Conservation (phyloP, 306 rosid genomes). For the Ammopiptanthus mongolicus region DNA sequence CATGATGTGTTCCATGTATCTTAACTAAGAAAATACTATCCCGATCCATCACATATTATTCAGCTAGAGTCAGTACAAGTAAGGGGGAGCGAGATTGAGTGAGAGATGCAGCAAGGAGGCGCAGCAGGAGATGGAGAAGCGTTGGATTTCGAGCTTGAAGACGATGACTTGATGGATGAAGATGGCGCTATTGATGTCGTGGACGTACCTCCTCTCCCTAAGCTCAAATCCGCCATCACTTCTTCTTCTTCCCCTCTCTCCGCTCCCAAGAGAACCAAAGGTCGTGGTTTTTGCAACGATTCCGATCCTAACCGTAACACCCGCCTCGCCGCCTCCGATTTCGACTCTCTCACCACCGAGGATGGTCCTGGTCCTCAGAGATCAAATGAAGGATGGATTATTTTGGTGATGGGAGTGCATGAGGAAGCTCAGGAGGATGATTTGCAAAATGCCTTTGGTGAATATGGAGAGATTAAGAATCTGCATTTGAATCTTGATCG, state of each 20-base stretch:
- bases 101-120: slow-evolving; percentile 49
- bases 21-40: no score
- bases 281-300: slow-evolving; percentile 89
- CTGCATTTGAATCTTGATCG: slow-evolving; percentile 92
- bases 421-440: slow-evolving; percentile 98
- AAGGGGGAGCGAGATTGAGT: no score
- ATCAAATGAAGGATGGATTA: no score
- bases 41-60: no score
- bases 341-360: no score
- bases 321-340: no score
- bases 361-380: no score
- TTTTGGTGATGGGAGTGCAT: slow-evolving; percentile 83
- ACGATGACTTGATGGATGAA: no score
- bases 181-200: slow-evolving; percentile 80
- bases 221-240: slow-evolving; percentile 92
- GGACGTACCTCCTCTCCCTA: slow-evolving; percentile 58
- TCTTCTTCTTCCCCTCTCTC: slow-evolving; percentile 47
- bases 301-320: slow-evolving; percentile 52
- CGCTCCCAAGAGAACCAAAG: slow-evolving; percentile 74
- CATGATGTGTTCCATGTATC: no score
- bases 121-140: slow-evolving; percentile 94
- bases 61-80: no score
- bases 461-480: slow-evolving; percentile 84
- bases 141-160: slow-evolving; percentile 95
- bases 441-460: slow-evolving; percentile 79